Percentiles rank a stretch among this genome's conserved stretches.
phyloP scores from a whole-genome alignment of 2,329 filamentous ascomycete genomes.

The Meredithiella fracta region DNA sequence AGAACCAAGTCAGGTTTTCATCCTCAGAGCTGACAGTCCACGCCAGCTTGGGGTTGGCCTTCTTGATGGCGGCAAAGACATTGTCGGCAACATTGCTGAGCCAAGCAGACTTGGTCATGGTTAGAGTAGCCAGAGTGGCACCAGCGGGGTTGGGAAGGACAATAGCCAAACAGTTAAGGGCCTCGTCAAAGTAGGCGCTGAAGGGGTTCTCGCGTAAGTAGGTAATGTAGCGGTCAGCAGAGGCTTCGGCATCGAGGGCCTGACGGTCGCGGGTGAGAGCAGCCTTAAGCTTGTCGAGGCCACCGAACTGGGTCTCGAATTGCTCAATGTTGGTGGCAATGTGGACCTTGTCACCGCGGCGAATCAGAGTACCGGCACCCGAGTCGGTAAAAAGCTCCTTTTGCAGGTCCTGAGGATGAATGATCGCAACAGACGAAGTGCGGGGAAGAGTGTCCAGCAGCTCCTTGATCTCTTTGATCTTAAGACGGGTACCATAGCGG shows the following conservation, averaged over 20 bases:
- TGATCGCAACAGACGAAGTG: slow-evolving; percentile 90
- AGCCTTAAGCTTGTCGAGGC: slow-evolving; percentile 55
- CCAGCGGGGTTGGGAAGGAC: slow-evolving; percentile 60
- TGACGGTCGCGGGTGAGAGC: slow-evolving; percentile 69
- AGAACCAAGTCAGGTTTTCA: slow-evolving; percentile 96
- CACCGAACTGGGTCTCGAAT: slow-evolving; percentile 42
- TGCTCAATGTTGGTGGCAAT: slow-evolving; percentile 54
- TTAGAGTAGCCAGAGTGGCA: slow-evolving; percentile 76
- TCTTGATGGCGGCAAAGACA: slow-evolving; percentile 83
- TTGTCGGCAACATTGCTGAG: slow-evolving; percentile 90
- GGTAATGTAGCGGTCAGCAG: slow-evolving; percentile 74
- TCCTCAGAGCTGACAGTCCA: slow-evolving; percentile 97
- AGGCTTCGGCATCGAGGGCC: slow-evolving; percentile 63
- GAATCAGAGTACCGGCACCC: slow-evolving; percentile 82
- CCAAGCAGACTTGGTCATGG: slow-evolving; percentile 89
- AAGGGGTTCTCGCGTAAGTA: slow-evolving; percentile 63
- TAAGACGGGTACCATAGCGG: slow-evolving; percentile 81
- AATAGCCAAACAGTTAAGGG: slow-evolving; percentile 82
- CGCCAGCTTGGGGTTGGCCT: slow-evolving; percentile 76
- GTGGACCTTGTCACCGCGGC: slow-evolving; percentile 77
- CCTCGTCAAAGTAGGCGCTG: slow-evolving; percentile 86
- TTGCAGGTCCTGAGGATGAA: slow-evolving; percentile 87
- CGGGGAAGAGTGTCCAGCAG: slow-evolving; percentile 75
- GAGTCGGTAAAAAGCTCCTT: slow-evolving; percentile 96
- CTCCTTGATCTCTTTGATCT: slow-evolving; percentile 96